Base-by-base conservation (phyloP, 495 filamentous ascomycete genomes). In the Lineolata rhizophorae region DNA sequence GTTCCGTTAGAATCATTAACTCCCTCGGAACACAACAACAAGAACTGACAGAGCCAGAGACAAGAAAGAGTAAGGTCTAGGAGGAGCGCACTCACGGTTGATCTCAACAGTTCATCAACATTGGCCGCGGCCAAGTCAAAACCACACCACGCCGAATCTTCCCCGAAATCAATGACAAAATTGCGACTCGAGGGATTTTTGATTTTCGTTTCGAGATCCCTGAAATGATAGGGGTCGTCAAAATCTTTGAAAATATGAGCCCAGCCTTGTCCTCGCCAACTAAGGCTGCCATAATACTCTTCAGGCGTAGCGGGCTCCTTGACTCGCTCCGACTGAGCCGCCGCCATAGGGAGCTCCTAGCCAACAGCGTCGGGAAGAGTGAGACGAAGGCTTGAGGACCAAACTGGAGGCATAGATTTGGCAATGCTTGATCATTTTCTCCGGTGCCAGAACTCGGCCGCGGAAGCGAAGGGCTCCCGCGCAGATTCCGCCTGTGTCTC, bases 111-210 rank as follows among this genome's bases (percentile, higher is more conserved):
- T 13, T 31, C 31, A 5, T 41, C 16, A n/a, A 75, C 35, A 9
- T 70, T 57, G 0, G 47, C 39, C 0, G 45, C 38, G 0, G 52
- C 41, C 19, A 81, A 37, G 46, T 84, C 55, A 20, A 67, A 64
- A 3, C 66, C 69, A 40, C 67, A 68, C 41, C 53, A 66, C 11
- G 73, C 72, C 39, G 61, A 55, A 8, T 70, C 56, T 15, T 61
- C 60, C 19, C 72, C 69, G 49, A 81, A 82, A 33, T 81, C 72
- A 10, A 84, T 55, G 13, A 75, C 64, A 42, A 84, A 81, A 35
- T 43, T 48, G n/a, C 21, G 40, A 30, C 36, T 40, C 6, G 28
- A 27, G 5, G 45, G 40, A 29, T 35, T 37, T 16, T 39, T 27
- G 10, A 35, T 36, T 28, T 42, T 32, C 18, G 9, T 18, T 6